phyloP scores from a whole-genome alignment of 2,329 filamentous ascomycete species.

The Pyricularia grisea region DNA sequence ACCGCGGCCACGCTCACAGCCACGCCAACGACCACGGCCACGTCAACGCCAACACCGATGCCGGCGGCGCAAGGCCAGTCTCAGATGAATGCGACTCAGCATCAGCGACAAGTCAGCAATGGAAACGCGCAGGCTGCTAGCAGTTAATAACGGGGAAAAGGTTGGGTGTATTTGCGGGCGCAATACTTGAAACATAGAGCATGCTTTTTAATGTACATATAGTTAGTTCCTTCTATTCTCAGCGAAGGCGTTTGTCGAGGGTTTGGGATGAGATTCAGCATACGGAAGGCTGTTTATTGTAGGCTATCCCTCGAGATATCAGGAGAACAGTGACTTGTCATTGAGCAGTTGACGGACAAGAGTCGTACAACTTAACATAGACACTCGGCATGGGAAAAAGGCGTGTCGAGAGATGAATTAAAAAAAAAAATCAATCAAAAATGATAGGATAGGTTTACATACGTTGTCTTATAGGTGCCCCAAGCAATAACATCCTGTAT shows the following conservation, averaged over 20 bases:
- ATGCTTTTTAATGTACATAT: constrained; percentile 1
- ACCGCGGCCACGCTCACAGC: no score
- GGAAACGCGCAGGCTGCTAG: not conserved
- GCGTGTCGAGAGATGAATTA: not conserved
- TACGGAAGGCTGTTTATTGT: not conserved
- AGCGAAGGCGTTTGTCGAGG: not conserved
- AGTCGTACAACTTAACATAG: not conserved
- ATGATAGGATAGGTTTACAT: not conserved
- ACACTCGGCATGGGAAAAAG: not conserved
- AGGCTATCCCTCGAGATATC: not conserved
- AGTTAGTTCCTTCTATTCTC: not conserved
- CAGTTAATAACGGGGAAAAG: not conserved
- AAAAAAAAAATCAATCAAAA: not conserved
- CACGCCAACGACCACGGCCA: no score
- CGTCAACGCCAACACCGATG: no score
- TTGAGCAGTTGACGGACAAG: not conserved
- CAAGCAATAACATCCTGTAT: no score
- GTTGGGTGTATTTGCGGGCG: not conserved
- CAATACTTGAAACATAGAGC: not conserved
- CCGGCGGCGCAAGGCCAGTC: not conserved
- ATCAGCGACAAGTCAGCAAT: not conserved
- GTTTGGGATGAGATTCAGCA: not conserved
- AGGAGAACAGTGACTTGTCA: not conserved
- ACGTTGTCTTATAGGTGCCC: no score
- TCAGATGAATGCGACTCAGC: not conserved